Evolutionary conservation across 208 protist species (phyloP).

Genomic region (Eutreptiella sp.): DNA sequence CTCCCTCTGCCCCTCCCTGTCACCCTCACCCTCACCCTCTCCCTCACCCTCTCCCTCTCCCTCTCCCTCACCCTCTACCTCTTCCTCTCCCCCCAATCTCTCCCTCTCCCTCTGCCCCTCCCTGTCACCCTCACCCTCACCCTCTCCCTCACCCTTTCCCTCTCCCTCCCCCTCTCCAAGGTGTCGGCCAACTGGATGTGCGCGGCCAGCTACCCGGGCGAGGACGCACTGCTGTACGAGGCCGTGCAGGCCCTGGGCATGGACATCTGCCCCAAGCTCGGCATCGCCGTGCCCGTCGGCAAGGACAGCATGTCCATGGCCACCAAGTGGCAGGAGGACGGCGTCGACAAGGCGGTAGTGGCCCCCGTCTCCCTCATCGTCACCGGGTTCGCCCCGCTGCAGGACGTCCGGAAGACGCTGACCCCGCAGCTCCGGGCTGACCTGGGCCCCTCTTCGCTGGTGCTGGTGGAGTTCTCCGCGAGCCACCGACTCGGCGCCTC

Average conservation of each 20-base stretch:
- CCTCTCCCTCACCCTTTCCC: too few relatives aligned
- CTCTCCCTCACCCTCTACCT: too few relatives aligned
- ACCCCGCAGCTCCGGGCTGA: slow-evolving; percentile 27
- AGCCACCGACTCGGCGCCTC: slow-evolving; percentile 40
- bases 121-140: too few relatives aligned
- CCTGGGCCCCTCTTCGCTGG: background rate
- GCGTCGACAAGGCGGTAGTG: slow-evolving; percentile 22
- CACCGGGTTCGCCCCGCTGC: slow-evolving; percentile 35
- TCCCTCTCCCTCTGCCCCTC: too few relatives aligned
- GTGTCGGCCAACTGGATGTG: slow-evolving; percentile 37
- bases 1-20: too few relatives aligned
- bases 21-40: too few relatives aligned
- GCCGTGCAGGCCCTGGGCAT: slow-evolving; percentile 33
- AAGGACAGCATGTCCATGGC: slow-evolving; percentile 46
- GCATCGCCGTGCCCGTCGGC: slow-evolving; percentile 40
- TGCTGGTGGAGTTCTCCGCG: slow-evolving; percentile 33
- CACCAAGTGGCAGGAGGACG: slow-evolving; percentile 26
- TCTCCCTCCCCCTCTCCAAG: background rate
- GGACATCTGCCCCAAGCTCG: slow-evolving; percentile 35
- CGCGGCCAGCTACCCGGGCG: background rate
- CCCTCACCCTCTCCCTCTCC: too few relatives aligned
- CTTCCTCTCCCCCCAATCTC: too few relatives aligned
- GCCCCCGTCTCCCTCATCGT: slow-evolving; percentile 37
- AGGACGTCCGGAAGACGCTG: slow-evolving; percentile 26
- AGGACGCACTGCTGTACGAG: slow-evolving; percentile 34